These are phyloP conservation scores for Leccinum ochraceum DNA, from an alignment of 768 basidiomycete genomes.

Conservation along the genomic window DNA sequence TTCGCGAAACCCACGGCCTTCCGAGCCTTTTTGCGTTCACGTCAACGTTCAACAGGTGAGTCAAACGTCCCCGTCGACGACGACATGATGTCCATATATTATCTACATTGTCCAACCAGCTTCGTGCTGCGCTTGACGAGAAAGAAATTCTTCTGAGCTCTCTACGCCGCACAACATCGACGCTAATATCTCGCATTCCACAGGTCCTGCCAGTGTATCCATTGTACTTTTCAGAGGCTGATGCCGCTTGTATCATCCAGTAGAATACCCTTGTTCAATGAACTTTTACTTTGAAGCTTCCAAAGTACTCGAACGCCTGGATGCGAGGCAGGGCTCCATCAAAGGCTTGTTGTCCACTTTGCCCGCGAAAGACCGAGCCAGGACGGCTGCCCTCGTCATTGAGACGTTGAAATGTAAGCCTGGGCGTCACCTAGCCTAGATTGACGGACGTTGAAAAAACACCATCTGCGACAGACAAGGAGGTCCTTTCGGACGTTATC, in stretches of 20 bases:
- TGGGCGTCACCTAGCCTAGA: neutral
- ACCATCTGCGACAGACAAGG: conserved; percentile 57
- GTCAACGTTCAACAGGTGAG: conserved; percentile 20
- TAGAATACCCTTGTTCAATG: conserved; percentile 52
- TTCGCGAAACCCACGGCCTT: neutral
- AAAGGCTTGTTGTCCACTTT: conserved; percentile 78
- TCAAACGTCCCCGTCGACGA: conserved; percentile 8
- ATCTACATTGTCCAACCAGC: conserved; percentile 93
- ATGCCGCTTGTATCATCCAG: conserved; percentile 27
- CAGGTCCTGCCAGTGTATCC: conserved; percentile 14
- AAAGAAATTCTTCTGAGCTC: conserved; percentile 25
- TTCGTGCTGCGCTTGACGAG: conserved; percentile 52
- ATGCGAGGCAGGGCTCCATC: conserved; percentile 89
- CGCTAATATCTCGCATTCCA: conserved; percentile 30
- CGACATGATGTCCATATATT: conserved; percentile 60
- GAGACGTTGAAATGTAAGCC: conserved; percentile 92
- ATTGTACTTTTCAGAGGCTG: conserved; percentile 26
- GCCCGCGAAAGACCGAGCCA: conserved; percentile 71
- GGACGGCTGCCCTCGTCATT: conserved; percentile 85
- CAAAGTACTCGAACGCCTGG: conserved; percentile 78
- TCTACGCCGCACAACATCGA: conserved; percentile 11
- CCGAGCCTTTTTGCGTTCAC: neutral
- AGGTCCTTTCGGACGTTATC: conserved; percentile 72
- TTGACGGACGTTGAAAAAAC: conserved; percentile 7
- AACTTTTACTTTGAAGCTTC: conserved; percentile 96